Percentiles rank a stretch among this genome's conserved stretches.
Conservation (phyloP, 129 eudicot species). For the Centrapalus pauciflorus region DNA sequence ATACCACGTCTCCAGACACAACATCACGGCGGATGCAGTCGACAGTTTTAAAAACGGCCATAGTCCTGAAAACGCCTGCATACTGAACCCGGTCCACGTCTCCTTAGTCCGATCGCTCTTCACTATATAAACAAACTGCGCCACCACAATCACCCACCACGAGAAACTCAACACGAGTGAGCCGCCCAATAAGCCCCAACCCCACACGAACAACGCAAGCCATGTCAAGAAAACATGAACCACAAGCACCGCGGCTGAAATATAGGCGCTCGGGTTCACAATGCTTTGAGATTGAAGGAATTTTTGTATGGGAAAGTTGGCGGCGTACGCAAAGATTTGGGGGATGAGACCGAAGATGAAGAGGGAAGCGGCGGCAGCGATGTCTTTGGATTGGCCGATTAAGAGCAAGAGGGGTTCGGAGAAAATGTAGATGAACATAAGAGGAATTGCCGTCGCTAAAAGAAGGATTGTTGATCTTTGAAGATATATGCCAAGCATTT, state of each 20-base stretch:
- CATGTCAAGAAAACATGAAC: conserved; percentile 33
- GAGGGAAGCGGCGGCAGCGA: conserved; percentile 41
- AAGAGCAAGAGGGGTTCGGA: conserved; percentile 38
- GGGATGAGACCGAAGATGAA: conserved; percentile 56
- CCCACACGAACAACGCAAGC: conserved; percentile 25
- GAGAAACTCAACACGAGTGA: conserved; percentile 42
- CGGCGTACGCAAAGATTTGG: conserved; percentile 49
- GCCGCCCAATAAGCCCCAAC: conserved; percentile 45
- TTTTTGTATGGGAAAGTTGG: conserved; percentile 47
- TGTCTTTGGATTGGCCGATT: conserved; percentile 36
- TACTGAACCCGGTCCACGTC: conserved; percentile 47
- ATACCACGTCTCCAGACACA: conserved; percentile 56
- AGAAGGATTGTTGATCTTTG: conserved; percentile 51
- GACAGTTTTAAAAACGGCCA: conserved; percentile 39
- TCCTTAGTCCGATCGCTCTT: conserved; percentile 30
- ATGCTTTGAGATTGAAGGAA: conserved; percentile 58
- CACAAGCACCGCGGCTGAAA: conserved; percentile 29
- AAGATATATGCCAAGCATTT: conserved; percentile 46
- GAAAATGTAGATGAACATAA: conserved; percentile 40
- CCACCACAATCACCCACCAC: conserved; percentile 45
- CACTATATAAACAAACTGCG: conserved; percentile 43
- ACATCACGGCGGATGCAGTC: conserved; percentile 40
- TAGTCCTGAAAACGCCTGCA: conserved; percentile 41
- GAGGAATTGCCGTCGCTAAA: conserved; percentile 33
- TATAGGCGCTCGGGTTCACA: conserved; percentile 52